Conservation (phyloP, 2,329 filamentous ascomycete species). For the Calcarisporium arbuscula region DNA sequence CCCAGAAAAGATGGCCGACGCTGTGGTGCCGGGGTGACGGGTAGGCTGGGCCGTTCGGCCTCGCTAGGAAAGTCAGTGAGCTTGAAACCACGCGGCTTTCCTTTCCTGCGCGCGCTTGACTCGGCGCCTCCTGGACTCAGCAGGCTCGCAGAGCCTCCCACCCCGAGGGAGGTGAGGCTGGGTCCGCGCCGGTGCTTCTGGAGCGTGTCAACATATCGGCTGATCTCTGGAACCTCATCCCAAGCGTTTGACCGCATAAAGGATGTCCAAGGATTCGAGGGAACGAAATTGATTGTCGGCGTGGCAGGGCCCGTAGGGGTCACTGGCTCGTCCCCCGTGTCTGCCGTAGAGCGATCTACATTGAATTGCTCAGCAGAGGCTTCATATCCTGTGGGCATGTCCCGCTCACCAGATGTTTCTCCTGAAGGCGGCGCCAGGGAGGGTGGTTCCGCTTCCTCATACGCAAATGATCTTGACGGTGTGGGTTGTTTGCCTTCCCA, state of each 20-base stretch:
- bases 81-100: conserved; percentile 44
- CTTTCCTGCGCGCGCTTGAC: too few species aligned
- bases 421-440: neutral
- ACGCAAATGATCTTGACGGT: conserved; percentile 55
- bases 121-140: too few species aligned
- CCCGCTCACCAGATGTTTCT: conserved; percentile 18
- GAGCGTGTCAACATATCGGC: conserved; percentile 74
- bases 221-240: conserved; percentile 87
- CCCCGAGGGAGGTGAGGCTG: too few species aligned
- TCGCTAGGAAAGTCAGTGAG: conserved; percentile 85
- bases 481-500: conserved; percentile 71
- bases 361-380: conserved; percentile 26
- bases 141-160: too few species aligned
- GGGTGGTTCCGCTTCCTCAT: conserved; percentile 10
- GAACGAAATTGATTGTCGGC: conserved; percentile 37
- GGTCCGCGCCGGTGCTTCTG: conserved; percentile 49
- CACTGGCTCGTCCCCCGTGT: conserved; percentile 30
- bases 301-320: conserved; percentile 45
- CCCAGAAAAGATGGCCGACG: conserved; percentile 62
- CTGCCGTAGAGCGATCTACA: conserved; percentile 24
- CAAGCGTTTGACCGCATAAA: conserved; percentile 82
- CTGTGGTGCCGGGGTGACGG: conserved; percentile 82
- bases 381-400: conserved; percentile 12
- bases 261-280: conserved; percentile 61
- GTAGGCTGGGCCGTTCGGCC: conserved; percentile 76